A percentile compares a stretch with the other conserved stretches of the same genome.
phyloP scores from a whole-genome alignment of 345 rosid species.

The Camelina sativa region DNA sequence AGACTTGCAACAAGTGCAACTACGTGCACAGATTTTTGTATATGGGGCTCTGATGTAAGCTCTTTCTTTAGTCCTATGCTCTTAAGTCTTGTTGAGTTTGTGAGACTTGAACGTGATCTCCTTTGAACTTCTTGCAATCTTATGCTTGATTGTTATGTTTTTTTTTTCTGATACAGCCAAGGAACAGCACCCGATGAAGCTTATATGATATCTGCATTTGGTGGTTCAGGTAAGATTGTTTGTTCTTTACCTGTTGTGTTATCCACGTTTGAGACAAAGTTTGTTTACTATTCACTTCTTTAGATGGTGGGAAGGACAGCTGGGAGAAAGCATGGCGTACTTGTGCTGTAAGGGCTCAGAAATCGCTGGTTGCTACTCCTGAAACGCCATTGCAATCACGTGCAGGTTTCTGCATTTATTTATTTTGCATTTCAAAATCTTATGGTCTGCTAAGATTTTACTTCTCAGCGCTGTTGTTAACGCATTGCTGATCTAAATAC shows the following conservation, averaged over 20 bases:
- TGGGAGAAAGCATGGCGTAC: slow-evolving; percentile 91
- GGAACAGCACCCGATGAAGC: slow-evolving; percentile 94
- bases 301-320: slow-evolving; percentile 79
- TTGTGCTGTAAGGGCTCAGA: slow-evolving; percentile 70
- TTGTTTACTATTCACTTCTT: slow-evolving; percentile 33
- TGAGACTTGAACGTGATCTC: slow-evolving; percentile 9
- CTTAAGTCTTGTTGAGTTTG: slow-evolving; percentile 26
- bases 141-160: slow-evolving; percentile 24
- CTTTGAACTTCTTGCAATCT: slow-evolving; percentile 13
- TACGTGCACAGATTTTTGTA: slow-evolving; percentile 98
- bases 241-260: slow-evolving; percentile 27
- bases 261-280: slow-evolving; percentile 11
- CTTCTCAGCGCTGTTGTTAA: slow-evolving; percentile 37
- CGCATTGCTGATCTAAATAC: slow-evolving; percentile 55
- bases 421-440: slow-evolving; percentile 11
- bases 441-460: slow-evolving; percentile 28
- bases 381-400: slow-evolving; percentile 75
- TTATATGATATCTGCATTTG: slow-evolving; percentile 96
- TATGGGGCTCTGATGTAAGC: slow-evolving; percentile 96
- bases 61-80: slow-evolving; percentile 20
- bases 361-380: slow-evolving; percentile 50
- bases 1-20: slow-evolving; percentile 96
- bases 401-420: slow-evolving; percentile 55
- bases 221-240: slow-evolving; percentile 73
- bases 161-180: slow-evolving; percentile 62